Evolutionary conservation across 2,329 filamentous ascomycete genomes (phyloP), one percentile per base, ranked within the genome.

Genomic region (Pseudogymnoascus sp.): DNA sequence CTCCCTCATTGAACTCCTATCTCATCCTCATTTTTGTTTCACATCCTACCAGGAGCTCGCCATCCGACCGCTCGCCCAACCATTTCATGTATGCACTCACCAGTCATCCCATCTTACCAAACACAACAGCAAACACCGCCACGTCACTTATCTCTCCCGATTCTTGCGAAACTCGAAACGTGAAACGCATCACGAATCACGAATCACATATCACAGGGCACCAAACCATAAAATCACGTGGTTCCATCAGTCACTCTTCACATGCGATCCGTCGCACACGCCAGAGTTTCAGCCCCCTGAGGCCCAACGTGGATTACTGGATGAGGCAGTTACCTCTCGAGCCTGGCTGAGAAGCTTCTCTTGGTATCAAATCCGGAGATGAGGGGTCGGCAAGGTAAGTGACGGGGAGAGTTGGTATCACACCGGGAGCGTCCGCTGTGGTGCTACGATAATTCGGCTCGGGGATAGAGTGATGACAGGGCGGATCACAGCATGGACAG

Each of bases 151-250:
- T 33, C 15, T 54, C 15, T 54, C 26, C 47, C 29, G 9, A 54
- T 17, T 33, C 47, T 54, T 4, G 47, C 47, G 29, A 33, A 17
- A 54, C 47, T 54, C 47, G 47, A 54, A 54, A 54, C 47, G 47
- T 54, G 47, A 54, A 54, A 33, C 47, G 47, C 47, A 54, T 54
- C 47, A 54, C 47, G 47, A 54, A 54, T 54, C 41, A 31, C 24
- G 13, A 50, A 50, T 31, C 29, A 54, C 47, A 54, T 54, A 33
- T 54, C 47, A 54, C n/a, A 54, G 13, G 47, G 33, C 29, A 8
- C n/a, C 17, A 54, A 50, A 33, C 4, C 47, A 17, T 17, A 10
- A 54, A 15, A 54, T 54, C 47, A 54, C 47, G 47, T 54, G 47
- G 47, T 15, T 54, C 5, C 4, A 33, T 54, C 47, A 33, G 21